Conservation (phyloP, 1,284 basidiomycete species). For the Heterobasidion parviporum region DNA sequence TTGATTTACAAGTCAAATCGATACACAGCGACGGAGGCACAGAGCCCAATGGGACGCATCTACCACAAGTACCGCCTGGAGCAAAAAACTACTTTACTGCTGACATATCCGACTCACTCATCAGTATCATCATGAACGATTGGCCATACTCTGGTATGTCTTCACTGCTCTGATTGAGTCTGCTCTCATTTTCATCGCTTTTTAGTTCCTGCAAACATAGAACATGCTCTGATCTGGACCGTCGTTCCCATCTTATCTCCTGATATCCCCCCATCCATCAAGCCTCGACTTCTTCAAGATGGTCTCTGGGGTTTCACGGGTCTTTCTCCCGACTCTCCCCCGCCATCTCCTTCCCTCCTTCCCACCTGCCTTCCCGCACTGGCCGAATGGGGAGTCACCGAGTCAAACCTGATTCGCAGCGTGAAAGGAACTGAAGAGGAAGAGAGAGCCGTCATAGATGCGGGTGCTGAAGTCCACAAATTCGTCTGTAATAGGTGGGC, state of each 20-base stretch:
- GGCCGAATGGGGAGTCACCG: slow-evolving; percentile 60
- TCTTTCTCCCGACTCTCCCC: slow-evolving; percentile 27
- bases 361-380: slow-evolving; percentile 49
- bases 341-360: slow-evolving; percentile 57
- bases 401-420: slow-evolving; percentile 48
- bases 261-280: slow-evolving; percentile 29
- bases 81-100: slow-evolving; percentile 54
- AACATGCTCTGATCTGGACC: slow-evolving; percentile 73
- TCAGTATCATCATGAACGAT: slow-evolving; percentile 73
- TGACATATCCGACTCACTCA: slow-evolving; percentile 44
- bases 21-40: background rate
- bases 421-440: slow-evolving; percentile 41
- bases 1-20: background rate
- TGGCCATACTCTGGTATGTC: slow-evolving; percentile 76
- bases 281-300: slow-evolving; percentile 49
- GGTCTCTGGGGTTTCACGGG: slow-evolving; percentile 79
- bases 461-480: slow-evolving; percentile 47
- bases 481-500: slow-evolving; percentile 61
- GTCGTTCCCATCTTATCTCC: slow-evolving; percentile 59
- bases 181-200: slow-evolving; percentile 1
- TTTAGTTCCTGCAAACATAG: slow-evolving; percentile 61
- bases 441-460: slow-evolving; percentile 38
- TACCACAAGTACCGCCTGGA: slow-evolving; percentile 19
- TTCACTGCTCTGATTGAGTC: slow-evolving; percentile 1
- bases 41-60: slow-evolving; percentile 4